Conservation (phyloP, 352 stramenopile genomes). For the Phytophthora podocarpi region DNA sequence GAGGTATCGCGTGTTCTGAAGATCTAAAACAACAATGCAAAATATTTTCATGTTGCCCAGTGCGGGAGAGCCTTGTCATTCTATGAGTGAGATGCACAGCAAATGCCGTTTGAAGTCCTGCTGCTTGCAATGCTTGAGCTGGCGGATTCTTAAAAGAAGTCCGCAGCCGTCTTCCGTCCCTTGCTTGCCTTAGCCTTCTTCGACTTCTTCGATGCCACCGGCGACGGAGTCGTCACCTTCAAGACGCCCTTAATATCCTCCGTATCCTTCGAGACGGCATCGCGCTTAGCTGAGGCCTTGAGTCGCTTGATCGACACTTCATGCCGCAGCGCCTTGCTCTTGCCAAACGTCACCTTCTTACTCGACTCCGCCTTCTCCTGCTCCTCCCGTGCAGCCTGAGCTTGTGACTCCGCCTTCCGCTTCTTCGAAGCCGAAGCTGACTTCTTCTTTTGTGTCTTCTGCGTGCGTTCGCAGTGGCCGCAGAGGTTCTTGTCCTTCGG, state of each 20-base stretch:
- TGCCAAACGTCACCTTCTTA: constrained; percentile 89
- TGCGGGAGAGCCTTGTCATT: constrained; percentile 19
- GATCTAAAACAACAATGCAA: constrained; percentile 36
- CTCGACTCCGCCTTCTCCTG: constrained; percentile 34
- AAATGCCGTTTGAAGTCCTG: constrained; percentile 8
- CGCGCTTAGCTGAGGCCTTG: constrained; percentile 75
- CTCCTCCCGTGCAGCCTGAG: constrained; percentile 35
- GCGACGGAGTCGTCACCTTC: constrained; percentile 46
- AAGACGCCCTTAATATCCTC: constrained; percentile 77
- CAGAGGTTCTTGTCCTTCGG: constrained; percentile 66
- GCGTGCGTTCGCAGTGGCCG: constrained; percentile 72
- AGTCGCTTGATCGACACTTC: constrained; percentile 85
- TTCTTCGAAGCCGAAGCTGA: constrained; percentile 56
- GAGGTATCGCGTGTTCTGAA: no score
- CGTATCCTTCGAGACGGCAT: constrained; percentile 54
- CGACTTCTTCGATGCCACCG: constrained; percentile 38
- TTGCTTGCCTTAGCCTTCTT: constrained; percentile 47
- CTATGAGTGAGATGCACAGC: constrained; percentile 29
- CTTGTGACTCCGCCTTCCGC: constrained; percentile 56
- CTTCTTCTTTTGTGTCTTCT: constrained; percentile 70
- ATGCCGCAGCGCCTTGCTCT: constrained; percentile 81
- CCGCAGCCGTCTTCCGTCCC: constrained; percentile 65
- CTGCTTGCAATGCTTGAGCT: constrained; percentile 5
- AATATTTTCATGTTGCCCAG: constrained; percentile 33
- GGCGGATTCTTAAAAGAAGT: constrained; percentile 66